A percentile compares a stretch with the other conserved stretches of the same genome.
These are phyloP conservation scores for Panicum virgatum DNA, from an alignment of 202 grass and related monocot genomes.

Conservation along the genomic window DNA sequence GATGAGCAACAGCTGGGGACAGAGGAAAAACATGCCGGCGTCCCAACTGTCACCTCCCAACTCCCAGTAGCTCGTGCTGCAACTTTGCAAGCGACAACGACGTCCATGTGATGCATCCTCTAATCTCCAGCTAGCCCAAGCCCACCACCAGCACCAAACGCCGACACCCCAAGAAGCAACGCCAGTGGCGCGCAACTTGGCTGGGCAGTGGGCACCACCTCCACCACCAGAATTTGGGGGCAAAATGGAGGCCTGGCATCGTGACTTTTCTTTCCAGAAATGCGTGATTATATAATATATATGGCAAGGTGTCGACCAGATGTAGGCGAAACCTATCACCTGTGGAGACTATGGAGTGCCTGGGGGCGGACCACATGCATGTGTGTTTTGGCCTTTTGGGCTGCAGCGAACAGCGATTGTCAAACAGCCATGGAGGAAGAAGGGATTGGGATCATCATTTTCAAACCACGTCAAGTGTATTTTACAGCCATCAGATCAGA, in stretches of 20 bases:
- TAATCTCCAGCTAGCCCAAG: not conserved
- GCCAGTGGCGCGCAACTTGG: not conserved
- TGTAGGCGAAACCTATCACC: not conserved
- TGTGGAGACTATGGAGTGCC: not conserved
- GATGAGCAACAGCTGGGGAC: not conserved
- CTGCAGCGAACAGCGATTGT: too few species aligned
- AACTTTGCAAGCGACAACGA: slow-evolving; percentile 1
- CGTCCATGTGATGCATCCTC: not conserved
- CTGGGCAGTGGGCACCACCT: not conserved
- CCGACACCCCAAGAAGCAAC: not conserved
- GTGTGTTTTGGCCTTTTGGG: too few species aligned
- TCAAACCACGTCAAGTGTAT: slow-evolving; percentile 3
- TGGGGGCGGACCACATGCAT: not conserved
- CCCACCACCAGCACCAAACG: not conserved
- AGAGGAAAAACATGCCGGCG: not conserved
- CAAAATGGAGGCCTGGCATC: not conserved
- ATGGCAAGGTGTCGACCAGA: not conserved
- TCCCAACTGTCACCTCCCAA: slow-evolving; percentile 15
- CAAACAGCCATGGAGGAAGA: too few species aligned
- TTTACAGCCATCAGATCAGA: slow-evolving; percentile 12
- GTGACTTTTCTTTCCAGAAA: not conserved
- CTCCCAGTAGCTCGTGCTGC: not conserved
- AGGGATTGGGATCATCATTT: not conserved
- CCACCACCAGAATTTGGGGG: not conserved
- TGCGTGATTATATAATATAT: not conserved